A percentile compares a stretch with the other conserved stretches of the same genome.
Conservation (phyloP, 1,284 basidiomycete genomes). For the Tetrapyrgos nigripes region DNA sequence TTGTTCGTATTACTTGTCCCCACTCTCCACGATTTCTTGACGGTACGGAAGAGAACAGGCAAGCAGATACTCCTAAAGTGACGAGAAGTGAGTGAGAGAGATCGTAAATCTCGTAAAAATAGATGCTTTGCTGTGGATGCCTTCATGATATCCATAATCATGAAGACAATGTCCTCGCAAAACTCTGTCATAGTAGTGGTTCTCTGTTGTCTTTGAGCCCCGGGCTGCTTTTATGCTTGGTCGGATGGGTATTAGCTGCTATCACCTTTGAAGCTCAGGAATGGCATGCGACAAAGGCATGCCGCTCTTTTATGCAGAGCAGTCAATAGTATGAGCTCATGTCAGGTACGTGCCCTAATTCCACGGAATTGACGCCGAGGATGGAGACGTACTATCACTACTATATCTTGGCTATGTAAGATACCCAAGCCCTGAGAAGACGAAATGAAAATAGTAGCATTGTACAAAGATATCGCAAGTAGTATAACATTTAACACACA, state of each 20-base stretch:
- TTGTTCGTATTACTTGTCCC: slow-evolving; percentile 1
- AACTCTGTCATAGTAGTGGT: background rate
- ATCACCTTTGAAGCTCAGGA: background rate
- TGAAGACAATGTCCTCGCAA: slow-evolving; percentile 15
- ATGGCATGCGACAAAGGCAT: background rate
- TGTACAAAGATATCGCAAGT: slow-evolving; percentile 9
- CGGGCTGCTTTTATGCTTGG: background rate
- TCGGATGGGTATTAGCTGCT: background rate
- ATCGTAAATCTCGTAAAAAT: slow-evolving; percentile 15
- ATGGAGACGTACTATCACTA: no score
- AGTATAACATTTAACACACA: slow-evolving; percentile 3
- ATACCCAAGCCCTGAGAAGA: background rate
- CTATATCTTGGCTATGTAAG: no score
- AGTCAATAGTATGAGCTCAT: background rate
- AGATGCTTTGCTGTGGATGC: slow-evolving; percentile 11
- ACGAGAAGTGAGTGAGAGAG: slow-evolving; percentile 17
- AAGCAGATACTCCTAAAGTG: slow-evolving; percentile 14
- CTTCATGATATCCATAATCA: slow-evolving; percentile 14
- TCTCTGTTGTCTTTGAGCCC: background rate
- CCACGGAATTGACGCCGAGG: no score
- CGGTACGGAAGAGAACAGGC: slow-evolving; percentile 12
- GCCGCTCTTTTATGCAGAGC: background rate
- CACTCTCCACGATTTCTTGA: slow-evolving; percentile 15
- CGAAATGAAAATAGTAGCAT: slow-evolving; percentile 11
- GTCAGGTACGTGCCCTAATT: background rate